Conservation (phyloP, 1,284 basidiomycete genomes). For the Trichosporon ovoides region DNA sequence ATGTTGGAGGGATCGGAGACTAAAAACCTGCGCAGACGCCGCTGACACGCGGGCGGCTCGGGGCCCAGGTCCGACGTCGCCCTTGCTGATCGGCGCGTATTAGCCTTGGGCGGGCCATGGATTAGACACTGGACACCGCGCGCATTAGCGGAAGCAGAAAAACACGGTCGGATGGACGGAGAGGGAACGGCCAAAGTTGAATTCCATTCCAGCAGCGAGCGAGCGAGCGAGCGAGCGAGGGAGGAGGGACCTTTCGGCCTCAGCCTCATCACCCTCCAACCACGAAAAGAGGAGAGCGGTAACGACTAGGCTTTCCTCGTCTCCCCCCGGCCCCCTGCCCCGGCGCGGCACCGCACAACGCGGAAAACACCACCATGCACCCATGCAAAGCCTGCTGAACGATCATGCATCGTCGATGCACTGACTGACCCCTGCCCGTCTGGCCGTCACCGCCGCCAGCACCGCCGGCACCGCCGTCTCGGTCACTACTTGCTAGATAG, state of each 20-base stretch:
- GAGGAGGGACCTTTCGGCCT: not conserved
- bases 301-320: not conserved
- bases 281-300: constrained; percentile 1
- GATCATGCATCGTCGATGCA: no score
- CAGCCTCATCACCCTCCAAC: not conserved
- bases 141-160: not conserved
- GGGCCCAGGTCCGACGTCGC: not conserved
- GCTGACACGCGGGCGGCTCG: not conserved
- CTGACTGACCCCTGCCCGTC: no score
- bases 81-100: not conserved
- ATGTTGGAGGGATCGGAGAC: not conserved
- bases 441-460: no score
- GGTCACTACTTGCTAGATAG: no score
- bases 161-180: not conserved
- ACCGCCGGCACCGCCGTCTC: no score
- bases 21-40: not conserved
- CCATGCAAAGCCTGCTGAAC: no score
- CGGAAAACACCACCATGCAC: no score
- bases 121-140: not conserved
- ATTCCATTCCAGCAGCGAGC: not conserved
- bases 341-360: no score
- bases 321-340: no score
- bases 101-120: not conserved
- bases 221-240: no score
- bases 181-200: not conserved